These are phyloP conservation scores for Candida maris DNA, from an alignment of 805 yeast genomes.

Conservation along the genomic window DNA sequence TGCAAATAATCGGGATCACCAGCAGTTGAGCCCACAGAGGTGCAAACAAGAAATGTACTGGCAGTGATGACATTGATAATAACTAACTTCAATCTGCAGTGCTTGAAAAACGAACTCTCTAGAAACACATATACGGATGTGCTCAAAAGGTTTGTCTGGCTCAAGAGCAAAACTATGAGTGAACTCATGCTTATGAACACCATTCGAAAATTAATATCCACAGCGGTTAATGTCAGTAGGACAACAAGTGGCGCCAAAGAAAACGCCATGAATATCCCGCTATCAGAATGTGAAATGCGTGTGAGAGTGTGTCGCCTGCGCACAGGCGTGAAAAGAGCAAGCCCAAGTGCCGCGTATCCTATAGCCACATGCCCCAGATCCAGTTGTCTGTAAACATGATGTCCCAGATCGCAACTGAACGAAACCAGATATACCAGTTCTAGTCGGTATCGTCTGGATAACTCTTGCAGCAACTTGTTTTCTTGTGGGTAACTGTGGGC, in stretches of 20 bases:
- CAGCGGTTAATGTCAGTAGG: conserved; percentile 13
- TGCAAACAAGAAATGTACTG: conserved; percentile 12
- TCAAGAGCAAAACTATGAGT: conserved; percentile 23
- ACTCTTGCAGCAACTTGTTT: conserved; percentile 4
- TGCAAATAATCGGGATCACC: conserved; percentile 1
- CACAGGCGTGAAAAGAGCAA: too few relatives aligned
- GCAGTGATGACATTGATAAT: conserved; percentile 17
- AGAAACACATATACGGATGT: conserved; percentile 16
- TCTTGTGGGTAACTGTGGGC: conserved; percentile 18
- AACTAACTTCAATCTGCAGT: conserved; percentile 24
- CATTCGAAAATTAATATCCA: conserved; percentile 27
- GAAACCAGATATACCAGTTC: conserved; percentile 14
- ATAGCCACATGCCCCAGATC: too few relatives aligned
- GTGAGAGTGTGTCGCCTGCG: too few relatives aligned
- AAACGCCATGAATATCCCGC: too few relatives aligned
- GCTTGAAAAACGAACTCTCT: conserved; percentile 21
- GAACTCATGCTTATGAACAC: conserved; percentile 30
- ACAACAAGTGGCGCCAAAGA: conserved; percentile 7
- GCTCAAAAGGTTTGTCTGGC: conserved; percentile 27
- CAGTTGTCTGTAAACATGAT: too few relatives aligned
- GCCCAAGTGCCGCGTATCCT: too few relatives aligned
- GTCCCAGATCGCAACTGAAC: conserved; percentile 13
- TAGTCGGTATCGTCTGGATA: conserved; percentile 17
- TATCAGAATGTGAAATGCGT: too few relatives aligned
- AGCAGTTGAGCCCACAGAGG: conserved; percentile 4